Base-by-base conservation (phyloP, 208 protist genomes). In the Herpetomonas muscarum region DNA sequence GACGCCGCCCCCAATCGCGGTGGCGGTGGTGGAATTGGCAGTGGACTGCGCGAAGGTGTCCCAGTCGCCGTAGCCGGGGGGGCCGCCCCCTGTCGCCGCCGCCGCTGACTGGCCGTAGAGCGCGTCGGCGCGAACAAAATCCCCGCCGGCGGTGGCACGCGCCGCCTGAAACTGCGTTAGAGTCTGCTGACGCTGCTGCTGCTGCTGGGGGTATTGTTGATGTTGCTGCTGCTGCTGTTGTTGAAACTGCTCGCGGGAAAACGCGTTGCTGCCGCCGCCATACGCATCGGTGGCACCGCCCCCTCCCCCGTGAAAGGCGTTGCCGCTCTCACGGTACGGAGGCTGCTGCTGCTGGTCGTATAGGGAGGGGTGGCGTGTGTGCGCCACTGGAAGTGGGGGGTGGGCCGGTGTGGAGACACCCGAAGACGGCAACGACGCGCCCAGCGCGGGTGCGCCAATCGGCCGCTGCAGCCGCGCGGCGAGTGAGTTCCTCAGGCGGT, bases 381-480 rank as follows among this genome's bases (percentile, higher is more conserved):
- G 61, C 32, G 36, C 26, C 21, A 55, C 21, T 31, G 30, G 15
- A 7, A 28, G 13, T 49, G 55, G 25, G 15, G 34, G 15, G 34
- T 17, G 10, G 12, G 44, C 47, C 13, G 72, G 55, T n/a, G 70
- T 74, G 15, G 72, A 69, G 15, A 44, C 34, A 3, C 39, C 45
- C 0, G 70, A 76, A 13, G 61, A 60, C 15, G 42, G 7, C 36
- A 70, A 48, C 21, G 61, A 58, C 24, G 31, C 15, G 37, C 21
- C 50, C 30, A 24, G 4, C 29, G 45, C 10, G 3, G 39, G 15
- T 1, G 49, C 34, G 31, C 66, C 28, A 21, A 53, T 55, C 42
- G 64, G 62, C 17, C 77, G 76, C n/a, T 70, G 59, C 52, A 88
- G 82, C 41, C 78, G 46, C 22, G 51, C 21, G 17, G 86, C 70